A percentile compares a stretch with the other conserved stretches of the same genome.
These are phyloP conservation scores for Saccharomyces hybrid DNA, from an alignment of 1,139 yeast species.

Conservation along the genomic window DNA sequence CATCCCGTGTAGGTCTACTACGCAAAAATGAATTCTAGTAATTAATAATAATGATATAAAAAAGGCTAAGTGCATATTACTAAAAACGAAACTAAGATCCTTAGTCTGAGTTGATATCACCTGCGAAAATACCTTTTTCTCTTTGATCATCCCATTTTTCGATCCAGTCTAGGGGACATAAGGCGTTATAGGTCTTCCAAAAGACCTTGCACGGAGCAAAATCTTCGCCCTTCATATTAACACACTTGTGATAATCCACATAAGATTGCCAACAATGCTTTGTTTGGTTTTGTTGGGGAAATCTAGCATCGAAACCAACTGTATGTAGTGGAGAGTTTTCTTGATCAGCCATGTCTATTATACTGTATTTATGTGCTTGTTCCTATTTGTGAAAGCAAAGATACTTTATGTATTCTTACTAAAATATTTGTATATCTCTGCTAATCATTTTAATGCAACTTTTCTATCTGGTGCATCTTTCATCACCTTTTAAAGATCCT, in stretches of 20 bases:
- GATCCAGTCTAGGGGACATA: constrained; percentile 91
- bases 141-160: constrained; percentile 97
- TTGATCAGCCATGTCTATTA: constrained; percentile 8
- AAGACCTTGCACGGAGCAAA: constrained; percentile 96
- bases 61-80: neutral
- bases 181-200: constrained; percentile 80
- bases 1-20: neutral
- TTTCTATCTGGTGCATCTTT: neutral
- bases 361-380: neutral
- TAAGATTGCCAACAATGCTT: constrained; percentile 98
- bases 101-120: constrained; percentile 40
- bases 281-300: constrained; percentile 95
- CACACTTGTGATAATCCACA: constrained; percentile 96
- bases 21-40: neutral
- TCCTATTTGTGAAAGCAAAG: neutral
- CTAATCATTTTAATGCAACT: neutral
- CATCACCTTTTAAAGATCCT: neutral
- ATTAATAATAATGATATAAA: neutral
- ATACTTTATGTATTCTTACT: neutral
- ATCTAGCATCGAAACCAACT: constrained; percentile 86
- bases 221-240: constrained; percentile 94
- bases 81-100: neutral
- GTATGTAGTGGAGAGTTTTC: constrained; percentile 46
- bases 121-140: constrained; percentile 62
- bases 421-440: neutral